Conservation (phyloP, 805 yeast species). For the Vanderwaltozyma polyspora region DNA sequence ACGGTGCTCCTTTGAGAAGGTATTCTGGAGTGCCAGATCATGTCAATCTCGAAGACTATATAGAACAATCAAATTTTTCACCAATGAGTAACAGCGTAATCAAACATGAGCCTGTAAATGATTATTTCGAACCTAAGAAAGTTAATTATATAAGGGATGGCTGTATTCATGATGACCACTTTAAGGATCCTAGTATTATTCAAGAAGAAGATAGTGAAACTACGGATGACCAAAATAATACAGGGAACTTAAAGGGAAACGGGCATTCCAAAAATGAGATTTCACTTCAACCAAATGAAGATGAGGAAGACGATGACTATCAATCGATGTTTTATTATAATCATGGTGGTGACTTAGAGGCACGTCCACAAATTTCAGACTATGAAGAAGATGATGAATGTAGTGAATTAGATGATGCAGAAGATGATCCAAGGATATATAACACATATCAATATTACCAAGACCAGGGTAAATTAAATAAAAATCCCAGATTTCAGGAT, state of each 20-base stretch:
- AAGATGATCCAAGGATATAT: conserved; percentile 5
- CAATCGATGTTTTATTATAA: conserved; percentile 27
- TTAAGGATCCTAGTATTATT: conserved; percentile 10
- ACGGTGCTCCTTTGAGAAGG: conserved; percentile 60
- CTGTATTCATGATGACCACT: background rate
- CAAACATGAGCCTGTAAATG: background rate
- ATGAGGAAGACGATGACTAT: conserved; percentile 18
- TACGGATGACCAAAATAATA: background rate
- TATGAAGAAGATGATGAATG: conserved; percentile 19
- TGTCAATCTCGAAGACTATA: conserved; percentile 34
- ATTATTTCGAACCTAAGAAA: background rate
- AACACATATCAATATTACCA: conserved; percentile 1
- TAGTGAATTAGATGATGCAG: conserved; percentile 3
- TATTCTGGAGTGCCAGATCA: conserved; percentile 64
- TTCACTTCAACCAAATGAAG: conserved; percentile 2
- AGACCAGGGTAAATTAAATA: background rate
- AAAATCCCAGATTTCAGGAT: background rate
- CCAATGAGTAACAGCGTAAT: background rate
- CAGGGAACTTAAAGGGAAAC: background rate
- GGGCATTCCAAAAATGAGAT: conserved; percentile 2
- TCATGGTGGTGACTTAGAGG: conserved; percentile 22
- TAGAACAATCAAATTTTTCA: conserved; percentile 16
- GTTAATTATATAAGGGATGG: background rate
- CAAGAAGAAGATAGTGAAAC: conserved; percentile 11
- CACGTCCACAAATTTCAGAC: conserved; percentile 25